Base-by-base conservation (phyloP, 2,329 filamentous ascomycete species). In the Raffaelea ambrosiae region DNA sequence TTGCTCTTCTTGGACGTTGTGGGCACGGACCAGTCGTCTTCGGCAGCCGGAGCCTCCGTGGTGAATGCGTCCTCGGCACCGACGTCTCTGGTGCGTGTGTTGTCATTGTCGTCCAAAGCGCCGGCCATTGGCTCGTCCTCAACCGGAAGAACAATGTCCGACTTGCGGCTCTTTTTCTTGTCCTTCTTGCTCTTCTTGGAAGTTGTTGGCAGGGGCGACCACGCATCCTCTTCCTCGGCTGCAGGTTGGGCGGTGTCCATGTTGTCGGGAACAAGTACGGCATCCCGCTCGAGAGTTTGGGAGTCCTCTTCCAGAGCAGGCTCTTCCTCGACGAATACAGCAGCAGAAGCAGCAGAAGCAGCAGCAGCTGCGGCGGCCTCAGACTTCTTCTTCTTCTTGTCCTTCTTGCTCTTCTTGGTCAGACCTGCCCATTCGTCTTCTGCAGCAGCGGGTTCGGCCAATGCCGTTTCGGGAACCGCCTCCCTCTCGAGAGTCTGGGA, bases 1-100 rank as follows among this genome's bases (percentile, higher is more conserved):
- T 51, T 51, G 13, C 46, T 35, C 40, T 48, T 44, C 35, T 51
- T 51, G 21, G 42, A 23, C 7, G 48, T 21, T 2, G 42, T 35
- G 2, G 48, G 31, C 4, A 21, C 38, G 13, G 26, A 29, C 26
- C 26, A 29, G 26, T 29, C 26, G 26, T 29, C 26, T 13, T 33
- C 22, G 11, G 14, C 35, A 14, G 26, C 22, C 18, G 26, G 26
- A 13, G 26, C 26, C 26, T 29, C 26, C 13, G 7, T 13, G n/a
- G 18, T 3, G 38, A 21, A 3, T 18, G n/a, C 19, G 19, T 40
- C 38, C 38, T 10, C 8, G 10, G 19, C 13, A 31, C 8, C 20
- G n/a, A n/a, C n/a, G n/a, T n/a, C n/a, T n/a, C n/a, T n/a, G n/a
- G n/a, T n/a, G n/a, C n/a, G n/a, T n/a, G 10, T 19, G 14, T 44